A percentile compares a stretch with the other conserved stretches of the same genome.
These are phyloP conservation scores for Pseudogymnoascus sp. DNA, from an alignment of 2,329 filamentous ascomycete species.

Conservation along the genomic window DNA sequence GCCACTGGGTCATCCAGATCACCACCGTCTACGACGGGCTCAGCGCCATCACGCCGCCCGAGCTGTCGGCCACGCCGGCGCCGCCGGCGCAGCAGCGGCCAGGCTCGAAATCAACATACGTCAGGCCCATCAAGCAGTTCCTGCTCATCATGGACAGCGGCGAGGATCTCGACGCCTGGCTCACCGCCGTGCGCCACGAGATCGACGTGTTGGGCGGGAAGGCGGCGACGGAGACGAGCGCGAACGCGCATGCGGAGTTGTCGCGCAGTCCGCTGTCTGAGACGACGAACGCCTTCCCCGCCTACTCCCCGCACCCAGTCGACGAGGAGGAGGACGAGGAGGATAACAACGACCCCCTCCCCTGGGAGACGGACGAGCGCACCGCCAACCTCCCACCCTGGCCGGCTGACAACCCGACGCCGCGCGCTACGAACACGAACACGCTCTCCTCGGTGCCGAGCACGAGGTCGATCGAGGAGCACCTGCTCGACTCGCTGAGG, in stretches of 20 bases:
- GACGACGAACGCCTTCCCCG: background rate
- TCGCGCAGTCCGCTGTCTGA: background rate
- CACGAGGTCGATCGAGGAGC: background rate
- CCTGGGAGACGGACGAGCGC: background rate
- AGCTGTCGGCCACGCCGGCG: conserved; percentile 36
- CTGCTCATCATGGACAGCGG: conserved; percentile 65
- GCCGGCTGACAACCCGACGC: background rate
- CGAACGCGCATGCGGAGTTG: background rate
- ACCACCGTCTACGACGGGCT: conserved; percentile 50
- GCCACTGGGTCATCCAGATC: conserved; percentile 72
- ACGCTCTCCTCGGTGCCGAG: background rate
- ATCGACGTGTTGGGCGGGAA: conserved; percentile 64
- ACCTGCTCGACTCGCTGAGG: background rate
- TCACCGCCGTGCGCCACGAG: conserved; percentile 56
- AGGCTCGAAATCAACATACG: conserved; percentile 42
- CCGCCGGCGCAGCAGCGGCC: conserved; percentile 32
- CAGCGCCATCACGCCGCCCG: conserved; percentile 23
- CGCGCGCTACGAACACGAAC: background rate
- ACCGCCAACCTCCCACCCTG: background rate
- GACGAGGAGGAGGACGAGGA: background rate
- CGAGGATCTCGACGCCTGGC: conserved; percentile 70
- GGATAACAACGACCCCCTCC: background rate
- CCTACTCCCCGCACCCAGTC: background rate
- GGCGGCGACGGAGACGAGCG: background rate
- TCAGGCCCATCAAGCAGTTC: conserved; percentile 42